Conservation (phyloP, 2,329 filamentous ascomycete genomes). For the Byssothecium circinans region DNA sequence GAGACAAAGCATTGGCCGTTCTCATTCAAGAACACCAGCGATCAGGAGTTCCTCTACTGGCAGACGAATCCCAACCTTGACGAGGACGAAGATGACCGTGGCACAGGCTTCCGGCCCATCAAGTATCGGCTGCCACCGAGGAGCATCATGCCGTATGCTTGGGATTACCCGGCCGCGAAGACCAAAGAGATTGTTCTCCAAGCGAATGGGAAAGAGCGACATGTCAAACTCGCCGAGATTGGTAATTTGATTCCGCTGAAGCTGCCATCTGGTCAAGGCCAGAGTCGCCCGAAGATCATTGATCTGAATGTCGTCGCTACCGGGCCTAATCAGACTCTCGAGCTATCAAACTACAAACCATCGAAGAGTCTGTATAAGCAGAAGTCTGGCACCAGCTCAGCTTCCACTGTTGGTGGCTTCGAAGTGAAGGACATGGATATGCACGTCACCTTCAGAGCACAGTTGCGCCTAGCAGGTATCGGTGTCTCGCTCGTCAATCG, state of each 20-base stretch:
- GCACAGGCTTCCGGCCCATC: constrained; percentile 88
- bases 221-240: constrained; percentile 94
- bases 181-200: constrained; percentile 88
- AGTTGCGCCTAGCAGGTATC: constrained; percentile 84
- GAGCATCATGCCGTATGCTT: constrained; percentile 99
- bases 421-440: constrained; percentile 93
- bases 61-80: constrained; percentile 92
- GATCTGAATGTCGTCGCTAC: constrained; percentile 96
- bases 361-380: constrained; percentile 90
- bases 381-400: constrained; percentile 57
- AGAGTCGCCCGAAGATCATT: constrained; percentile 76
- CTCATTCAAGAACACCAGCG: constrained; percentile 97
- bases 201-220: constrained; percentile 77
- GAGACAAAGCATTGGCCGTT: constrained; percentile 98
- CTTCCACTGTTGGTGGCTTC: constrained; percentile 70
- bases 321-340: constrained; percentile 90
- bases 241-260: constrained; percentile 96
- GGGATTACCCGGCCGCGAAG: constrained; percentile 98
- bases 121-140: constrained; percentile 87
- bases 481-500: constrained; percentile 92
- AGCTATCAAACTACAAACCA: constrained; percentile 89
- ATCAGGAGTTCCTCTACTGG: constrained; percentile 94
- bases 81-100: constrained; percentile 80
- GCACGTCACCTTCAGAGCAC: constrained; percentile 83
- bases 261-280: constrained; percentile 66